Conservation (phyloP, 441 rosid species). For the Erysimum cheiri region DNA sequence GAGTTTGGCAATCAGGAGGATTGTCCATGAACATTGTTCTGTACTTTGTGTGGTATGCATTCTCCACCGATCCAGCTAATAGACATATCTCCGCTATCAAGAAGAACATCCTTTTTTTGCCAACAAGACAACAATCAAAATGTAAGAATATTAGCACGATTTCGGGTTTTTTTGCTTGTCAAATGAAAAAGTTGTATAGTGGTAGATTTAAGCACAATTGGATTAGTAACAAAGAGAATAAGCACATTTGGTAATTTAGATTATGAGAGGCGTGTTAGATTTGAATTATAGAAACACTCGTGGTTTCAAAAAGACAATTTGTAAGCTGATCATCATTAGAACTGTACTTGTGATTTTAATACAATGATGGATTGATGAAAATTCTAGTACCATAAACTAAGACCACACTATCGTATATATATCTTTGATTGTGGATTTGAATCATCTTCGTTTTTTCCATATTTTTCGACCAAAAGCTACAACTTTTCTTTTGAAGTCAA, state of each 20-base stretch:
- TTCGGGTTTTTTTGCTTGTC: neutral
- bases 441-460: slow-evolving; percentile 3
- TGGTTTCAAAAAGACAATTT: neutral
- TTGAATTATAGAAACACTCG: neutral
- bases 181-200: neutral
- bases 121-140: neutral
- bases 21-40: slow-evolving; percentile 57
- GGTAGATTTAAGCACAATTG: neutral
- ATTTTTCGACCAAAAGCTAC: neutral
- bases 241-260: neutral
- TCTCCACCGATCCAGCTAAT: slow-evolving; percentile 70
- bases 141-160: slow-evolving; percentile 1
- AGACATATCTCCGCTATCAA: slow-evolving; percentile 68
- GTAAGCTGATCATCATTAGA: neutral
- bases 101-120: slow-evolving; percentile 62
- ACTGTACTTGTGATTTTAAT: neutral
- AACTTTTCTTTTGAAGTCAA: neutral
- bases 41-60: slow-evolving; percentile 78
- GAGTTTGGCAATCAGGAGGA: slow-evolving; percentile 65
- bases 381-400: neutral
- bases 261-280: neutral
- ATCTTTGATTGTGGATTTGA: neutral
- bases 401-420: neutral
- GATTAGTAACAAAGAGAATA: neutral
- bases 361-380: neutral